Base-by-base conservation (phyloP, 139 green algal species). In the Tetraselmis striata region DNA sequence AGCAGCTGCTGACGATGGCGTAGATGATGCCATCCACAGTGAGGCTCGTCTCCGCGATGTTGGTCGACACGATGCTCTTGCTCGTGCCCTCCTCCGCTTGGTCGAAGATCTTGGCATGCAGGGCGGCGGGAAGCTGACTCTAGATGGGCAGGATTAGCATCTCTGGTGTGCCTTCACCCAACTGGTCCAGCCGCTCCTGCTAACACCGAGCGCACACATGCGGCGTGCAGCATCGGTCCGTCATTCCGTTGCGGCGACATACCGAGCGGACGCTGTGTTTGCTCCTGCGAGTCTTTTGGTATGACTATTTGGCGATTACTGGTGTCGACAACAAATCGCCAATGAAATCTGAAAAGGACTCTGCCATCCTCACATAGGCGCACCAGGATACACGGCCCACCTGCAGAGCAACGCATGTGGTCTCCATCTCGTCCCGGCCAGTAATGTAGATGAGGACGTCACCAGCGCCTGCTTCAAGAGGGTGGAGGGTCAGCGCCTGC, bases 361-460 rank as follows among this genome's bases (percentile, higher is more conserved):
- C n/a, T n/a, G n/a, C n/a, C n/a, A n/a, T n/a, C n/a, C n/a, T n/a
- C n/a, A n/a, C n/a, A n/a, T n/a, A 2, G 67, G 88, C 59, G 59
- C 91, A 90, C 79, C n/a, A n/a, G n/a, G n/a, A n/a, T n/a, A n/a
- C n/a, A n/a, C n/a, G n/a, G n/a, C n/a, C n/a, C n/a, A n/a, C n/a
- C n/a, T 88, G 79, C 2, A 98, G 83, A 0, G 91, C 77, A 79
- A 96, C 98, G 89, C 95, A 98, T 0, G 93, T 96, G 11, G 93
- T 90, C 89, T 99, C 96, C 83, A 99, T 99, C 85, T 99, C 96
- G 82, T 99, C 96, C 87, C 96, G 93, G 28, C 92, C 93, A 1
- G 97, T 99, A 93, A 99, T 97, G 93, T 99, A 99, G 83, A 99
- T 96, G 31, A 99, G 93, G 88, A 99, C 98, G 89, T 99, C 97